Conservation (phyloP, 495 filamentous ascomycete species). For the Penicillium angulare region DNA sequence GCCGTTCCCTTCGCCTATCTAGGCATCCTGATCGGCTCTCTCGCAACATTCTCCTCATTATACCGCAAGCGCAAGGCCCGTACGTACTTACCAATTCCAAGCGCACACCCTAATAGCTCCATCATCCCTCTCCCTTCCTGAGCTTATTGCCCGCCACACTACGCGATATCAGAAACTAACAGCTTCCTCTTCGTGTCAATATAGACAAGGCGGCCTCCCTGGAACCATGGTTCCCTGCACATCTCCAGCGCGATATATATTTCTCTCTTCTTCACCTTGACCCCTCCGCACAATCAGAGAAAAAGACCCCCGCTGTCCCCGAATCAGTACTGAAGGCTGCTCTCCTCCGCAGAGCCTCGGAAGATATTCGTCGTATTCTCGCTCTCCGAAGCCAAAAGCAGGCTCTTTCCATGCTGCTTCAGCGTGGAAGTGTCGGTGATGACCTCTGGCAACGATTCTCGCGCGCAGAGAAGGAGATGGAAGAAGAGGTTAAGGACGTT, state of each 20-base stretch:
- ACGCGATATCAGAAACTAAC: neutral
- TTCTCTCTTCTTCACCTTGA: conserved; percentile 86
- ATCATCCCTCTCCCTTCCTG: neutral
- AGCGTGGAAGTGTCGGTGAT: conserved; percentile 90
- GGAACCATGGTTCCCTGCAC: conserved; percentile 87
- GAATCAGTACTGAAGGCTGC: conserved; percentile 86
- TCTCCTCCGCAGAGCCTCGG: conserved; percentile 82
- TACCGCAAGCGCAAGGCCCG: conserved; percentile 92
- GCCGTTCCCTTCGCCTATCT: conserved; percentile 84
- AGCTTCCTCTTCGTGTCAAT: conserved; percentile 2
- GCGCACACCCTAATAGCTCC: neutral
- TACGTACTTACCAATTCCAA: conserved; percentile 40
- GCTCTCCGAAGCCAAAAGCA: conserved; percentile 81
- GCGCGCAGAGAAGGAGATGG: conserved; percentile 94
- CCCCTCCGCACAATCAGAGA: conserved; percentile 57
- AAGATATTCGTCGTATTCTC: conserved; percentile 89
- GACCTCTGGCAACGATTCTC: conserved; percentile 92
- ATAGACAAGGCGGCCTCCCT: conserved; percentile 72
- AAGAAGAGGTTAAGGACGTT: conserved; percentile 91
- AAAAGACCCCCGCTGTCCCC: conserved; percentile 72
- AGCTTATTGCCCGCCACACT: neutral
- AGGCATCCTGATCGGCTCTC: conserved; percentile 76
- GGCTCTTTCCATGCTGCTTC: conserved; percentile 75
- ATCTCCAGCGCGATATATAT: conserved; percentile 92
- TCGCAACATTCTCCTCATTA: conserved; percentile 86